A percentile compares a stretch with the other conserved stretches of the same genome.
Conservation (phyloP, 2,329 filamentous ascomycete species). For the Fusarium continuum region DNA sequence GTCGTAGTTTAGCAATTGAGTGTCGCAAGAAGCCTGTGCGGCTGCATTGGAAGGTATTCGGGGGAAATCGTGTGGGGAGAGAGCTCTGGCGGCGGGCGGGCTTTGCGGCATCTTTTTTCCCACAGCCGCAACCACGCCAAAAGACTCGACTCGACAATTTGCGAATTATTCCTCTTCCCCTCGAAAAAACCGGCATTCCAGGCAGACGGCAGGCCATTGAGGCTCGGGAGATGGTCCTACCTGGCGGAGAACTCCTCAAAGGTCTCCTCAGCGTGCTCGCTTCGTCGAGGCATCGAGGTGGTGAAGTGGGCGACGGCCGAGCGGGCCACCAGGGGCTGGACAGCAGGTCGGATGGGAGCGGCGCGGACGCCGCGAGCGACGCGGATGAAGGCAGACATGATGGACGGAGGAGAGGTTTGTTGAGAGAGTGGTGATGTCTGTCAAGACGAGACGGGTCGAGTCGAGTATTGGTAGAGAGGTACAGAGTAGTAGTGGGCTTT, state of each 20-base stretch:
- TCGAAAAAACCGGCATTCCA: neutral
- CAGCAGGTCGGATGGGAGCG: slow-evolving; percentile 67
- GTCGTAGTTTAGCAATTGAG: slow-evolving; percentile 45
- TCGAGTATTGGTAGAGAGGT: slow-evolving; percentile 37
- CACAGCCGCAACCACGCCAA: slow-evolving; percentile 14
- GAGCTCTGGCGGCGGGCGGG: slow-evolving; percentile 32
- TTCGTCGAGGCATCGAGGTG: slow-evolving; percentile 65
- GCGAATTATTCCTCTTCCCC: neutral
- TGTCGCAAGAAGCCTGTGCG: slow-evolving; percentile 23
- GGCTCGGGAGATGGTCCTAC: slow-evolving; percentile 63
- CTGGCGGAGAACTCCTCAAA: slow-evolving; percentile 99
- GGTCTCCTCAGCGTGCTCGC: slow-evolving; percentile 88
- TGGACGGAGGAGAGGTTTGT: slow-evolving; percentile 49
- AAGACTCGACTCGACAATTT: neutral
- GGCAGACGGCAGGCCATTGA: slow-evolving; percentile 29
- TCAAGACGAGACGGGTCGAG: slow-evolving; percentile 8
- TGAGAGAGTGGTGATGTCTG: slow-evolving; percentile 36
- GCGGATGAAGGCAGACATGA: slow-evolving; percentile 76
- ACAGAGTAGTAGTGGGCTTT: slow-evolving; percentile 43
- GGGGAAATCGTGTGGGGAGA: slow-evolving; percentile 42
- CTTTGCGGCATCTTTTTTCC: slow-evolving; percentile 43
- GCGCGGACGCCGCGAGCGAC: slow-evolving; percentile 75
- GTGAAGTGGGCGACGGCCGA: slow-evolving; percentile 69
- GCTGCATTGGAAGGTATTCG: slow-evolving; percentile 41
- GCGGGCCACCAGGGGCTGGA: slow-evolving; percentile 64